These are phyloP conservation scores for Phyllosticta citrichinensis DNA, from an alignment of 2,329 filamentous ascomycete species.

Conservation along the genomic window DNA sequence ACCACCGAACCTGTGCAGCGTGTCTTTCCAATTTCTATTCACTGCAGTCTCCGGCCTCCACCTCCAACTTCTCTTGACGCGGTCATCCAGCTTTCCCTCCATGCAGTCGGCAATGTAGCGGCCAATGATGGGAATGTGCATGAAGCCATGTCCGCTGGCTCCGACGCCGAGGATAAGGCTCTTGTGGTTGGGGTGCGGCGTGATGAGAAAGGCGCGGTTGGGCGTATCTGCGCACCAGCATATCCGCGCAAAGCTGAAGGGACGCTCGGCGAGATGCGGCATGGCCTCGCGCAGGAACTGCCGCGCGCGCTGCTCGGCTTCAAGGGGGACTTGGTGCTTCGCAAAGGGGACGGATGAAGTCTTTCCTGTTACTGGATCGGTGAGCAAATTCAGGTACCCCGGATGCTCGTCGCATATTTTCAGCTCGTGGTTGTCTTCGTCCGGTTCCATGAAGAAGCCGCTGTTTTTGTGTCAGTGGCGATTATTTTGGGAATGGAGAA, in stretches of 20 bases:
- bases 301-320: slow-evolving; percentile 38
- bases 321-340: slow-evolving; percentile 37
- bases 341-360: slow-evolving; percentile 31
- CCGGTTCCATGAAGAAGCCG: slow-evolving; percentile 42
- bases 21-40: slow-evolving; percentile 37
- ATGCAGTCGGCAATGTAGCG: slow-evolving; percentile 40
- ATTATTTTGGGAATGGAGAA: not conserved
- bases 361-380: slow-evolving; percentile 6
- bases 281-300: slow-evolving; percentile 42
- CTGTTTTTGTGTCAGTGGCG: slow-evolving; percentile 12
- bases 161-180: slow-evolving; percentile 41
- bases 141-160: slow-evolving; percentile 44
- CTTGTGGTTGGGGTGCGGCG: slow-evolving; percentile 35
- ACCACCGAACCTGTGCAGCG: slow-evolving; percentile 40
- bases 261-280: slow-evolving; percentile 41
- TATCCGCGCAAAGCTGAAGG: slow-evolving; percentile 41
- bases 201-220: slow-evolving; percentile 45
- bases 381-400: slow-evolving; percentile 42
- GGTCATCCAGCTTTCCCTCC: slow-evolving; percentile 34
- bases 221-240: slow-evolving; percentile 50
- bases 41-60: slow-evolving; percentile 43
- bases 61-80: slow-evolving; percentile 34
- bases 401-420: slow-evolving; percentile 49
- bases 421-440: slow-evolving; percentile 35
- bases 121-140: slow-evolving; percentile 43